Percentiles rank a stretch among this genome's conserved stretches.
These are phyloP conservation scores for Ceratocystis diversiconidia DNA, from an alignment of 2,329 filamentous ascomycete genomes.

Conservation along the genomic window DNA sequence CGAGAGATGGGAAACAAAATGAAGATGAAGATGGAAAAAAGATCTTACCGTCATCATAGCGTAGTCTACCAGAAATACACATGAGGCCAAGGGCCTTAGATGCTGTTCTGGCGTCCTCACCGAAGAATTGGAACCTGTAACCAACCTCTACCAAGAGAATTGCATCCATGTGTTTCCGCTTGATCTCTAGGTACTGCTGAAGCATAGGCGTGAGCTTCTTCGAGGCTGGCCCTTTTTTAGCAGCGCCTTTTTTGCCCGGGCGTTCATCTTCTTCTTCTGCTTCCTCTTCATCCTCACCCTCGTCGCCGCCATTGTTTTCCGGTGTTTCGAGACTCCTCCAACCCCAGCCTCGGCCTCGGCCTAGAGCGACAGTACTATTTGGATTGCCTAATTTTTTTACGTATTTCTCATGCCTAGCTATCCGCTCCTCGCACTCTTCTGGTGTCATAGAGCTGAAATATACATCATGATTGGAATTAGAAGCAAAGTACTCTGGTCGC, in stretches of 20 bases:
- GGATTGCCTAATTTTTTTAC: constrained; percentile 80
- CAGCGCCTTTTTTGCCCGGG: constrained; percentile 29
- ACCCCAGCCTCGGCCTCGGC: constrained; percentile 41
- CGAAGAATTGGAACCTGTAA: constrained; percentile 96
- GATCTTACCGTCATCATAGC: constrained; percentile 71
- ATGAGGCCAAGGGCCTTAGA: constrained; percentile 88
- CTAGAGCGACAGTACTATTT: constrained; percentile 59
- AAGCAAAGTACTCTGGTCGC: constrained; percentile 10
- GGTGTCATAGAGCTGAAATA: constrained; percentile 26
- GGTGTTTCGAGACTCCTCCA: constrained; percentile 38
- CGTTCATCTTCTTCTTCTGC: constrained; percentile 43
- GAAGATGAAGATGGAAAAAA: constrained; percentile 5
- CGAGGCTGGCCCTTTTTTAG: constrained; percentile 34
- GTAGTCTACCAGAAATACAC: constrained; percentile 87
- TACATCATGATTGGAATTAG: constrained; percentile 13
- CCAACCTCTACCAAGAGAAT: constrained; percentile 87
- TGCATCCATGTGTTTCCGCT: constrained; percentile 78
- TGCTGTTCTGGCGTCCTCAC: constrained; percentile 79
- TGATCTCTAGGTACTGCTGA: constrained; percentile 84
- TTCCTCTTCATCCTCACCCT: constrained; percentile 35
- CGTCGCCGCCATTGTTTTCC: constrained; percentile 43
- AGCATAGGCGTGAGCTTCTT: constrained; percentile 88
- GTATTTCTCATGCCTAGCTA: constrained; percentile 54
- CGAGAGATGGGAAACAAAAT: constrained; percentile 8
- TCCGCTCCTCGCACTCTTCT: constrained; percentile 50